Evolutionary conservation across 2,329 filamentous ascomycete genomes (phyloP), one percentile per base, ranked within the genome.

Genomic region (Trichoderma sp.): DNA sequence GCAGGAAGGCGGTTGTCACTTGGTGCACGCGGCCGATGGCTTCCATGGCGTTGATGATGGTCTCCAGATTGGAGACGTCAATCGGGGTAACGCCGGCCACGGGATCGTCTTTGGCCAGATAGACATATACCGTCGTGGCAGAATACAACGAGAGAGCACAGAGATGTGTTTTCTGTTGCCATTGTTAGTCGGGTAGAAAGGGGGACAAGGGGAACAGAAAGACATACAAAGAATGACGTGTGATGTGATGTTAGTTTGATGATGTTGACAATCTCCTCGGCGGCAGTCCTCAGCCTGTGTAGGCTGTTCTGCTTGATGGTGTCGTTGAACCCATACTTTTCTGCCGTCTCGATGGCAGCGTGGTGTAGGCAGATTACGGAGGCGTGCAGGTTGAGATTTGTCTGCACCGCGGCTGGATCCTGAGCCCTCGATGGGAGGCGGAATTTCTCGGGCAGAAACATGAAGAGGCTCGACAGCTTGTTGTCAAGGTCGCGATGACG

Each of bases 341-440:
- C 89, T 0, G 90, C 90, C 73, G 91, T 93, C 77, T 93, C 92
- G 9, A 95, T 88, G 1, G 93, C 93, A 1, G 92, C 91, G 75
- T 96, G 92, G 72, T 97, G 93, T 5, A 97, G 81, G 74, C 92
- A 96, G 61, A 97, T 97, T 9, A 90, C 86, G 1, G 91, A 90
- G 0, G 93, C 92, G 72, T 97, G 93, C 3, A 97, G 85, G 72
- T 91, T 93, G 81, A 97, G 89, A 69, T 97, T 97, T 58, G 89
- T 82, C 73, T 96, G 93, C 0, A 96, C 84, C 7, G 92, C 87
- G 52, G 91, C 88, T 0, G 89, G 83, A 69, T 96, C 86, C 45
- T 83, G 81, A 59, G 91, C 78, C 14, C 89, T 88, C 28, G 81
- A 78, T 0, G 93, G 92, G 26, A 97, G 78, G 43, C 91, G 86